These are phyloP conservation scores for Lentinus tigrinus DNA, from an alignment of 768 basidiomycete genomes.

Conservation along the genomic window DNA sequence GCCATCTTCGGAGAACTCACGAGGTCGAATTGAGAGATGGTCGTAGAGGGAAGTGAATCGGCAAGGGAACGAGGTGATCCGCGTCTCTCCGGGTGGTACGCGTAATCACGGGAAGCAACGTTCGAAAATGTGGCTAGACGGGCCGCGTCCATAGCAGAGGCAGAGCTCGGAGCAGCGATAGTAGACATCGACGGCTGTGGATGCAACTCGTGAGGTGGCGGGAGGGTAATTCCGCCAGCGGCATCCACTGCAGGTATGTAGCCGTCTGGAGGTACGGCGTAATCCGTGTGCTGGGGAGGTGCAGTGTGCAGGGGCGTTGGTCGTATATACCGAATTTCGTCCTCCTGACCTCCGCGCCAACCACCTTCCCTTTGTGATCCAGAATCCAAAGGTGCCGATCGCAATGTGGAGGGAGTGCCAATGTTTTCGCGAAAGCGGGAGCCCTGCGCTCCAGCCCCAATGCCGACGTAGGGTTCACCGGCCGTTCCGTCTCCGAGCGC, in stretches of 20 bases:
- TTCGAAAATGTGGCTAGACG: background rate
- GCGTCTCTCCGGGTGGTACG: conserved; percentile 1
- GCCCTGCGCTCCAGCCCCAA: conserved; percentile 16
- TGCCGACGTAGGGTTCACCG: background rate
- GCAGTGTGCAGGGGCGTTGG: conserved; percentile 14
- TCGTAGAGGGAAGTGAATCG: conserved; percentile 25
- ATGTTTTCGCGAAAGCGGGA: conserved; percentile 28
- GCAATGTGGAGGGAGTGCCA: conserved; percentile 19
- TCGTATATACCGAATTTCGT: conserved; percentile 3
- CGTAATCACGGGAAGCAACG: conserved; percentile 17
- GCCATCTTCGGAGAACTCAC: conserved; percentile 15
- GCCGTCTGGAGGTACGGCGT: conserved; percentile 22
- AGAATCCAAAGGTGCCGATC: conserved; percentile 6
- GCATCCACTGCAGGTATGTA: conserved; percentile 23
- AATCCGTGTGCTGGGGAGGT: conserved; percentile 18
- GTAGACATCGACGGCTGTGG: conserved; percentile 11
- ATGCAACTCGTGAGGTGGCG: conserved; percentile 18
- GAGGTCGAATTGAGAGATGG: conserved; percentile 27
- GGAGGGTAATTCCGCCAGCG: conserved; percentile 17
- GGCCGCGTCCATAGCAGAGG: background rate
- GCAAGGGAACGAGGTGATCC: conserved; percentile 21
- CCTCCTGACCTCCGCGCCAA: conserved; percentile 10
- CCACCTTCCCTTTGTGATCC: background rate
- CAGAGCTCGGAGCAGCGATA: background rate
- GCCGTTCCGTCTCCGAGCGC: background rate